Evolutionary conservation across 768 basidiomycete genomes (phyloP), one percentile per base, ranked within the genome.

Genomic region (Boletus pseudo-olivaceus): DNA sequence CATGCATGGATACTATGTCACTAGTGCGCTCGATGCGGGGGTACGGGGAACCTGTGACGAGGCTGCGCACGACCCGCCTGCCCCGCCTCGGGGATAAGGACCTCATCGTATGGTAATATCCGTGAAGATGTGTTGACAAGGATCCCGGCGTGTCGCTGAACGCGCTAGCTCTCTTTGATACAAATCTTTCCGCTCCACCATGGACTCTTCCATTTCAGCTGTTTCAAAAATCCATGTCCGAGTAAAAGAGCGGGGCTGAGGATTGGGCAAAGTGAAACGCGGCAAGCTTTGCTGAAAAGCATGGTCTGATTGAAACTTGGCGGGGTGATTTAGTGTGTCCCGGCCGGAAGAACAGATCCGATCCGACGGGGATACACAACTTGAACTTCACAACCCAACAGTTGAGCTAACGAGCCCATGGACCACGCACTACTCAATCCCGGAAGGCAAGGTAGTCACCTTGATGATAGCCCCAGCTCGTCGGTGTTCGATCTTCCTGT

Each of bases 401-500:
- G 32, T 20, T 19, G 37, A 35, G 11, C 30, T 11, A 34, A 14
- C 45, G 12, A 47, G 11, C 14, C 15, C 35, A 66, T 65, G 65
- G 54, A 66, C 47, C 41, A 47, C n/a, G 7, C 43, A 17, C 35
- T 59, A 12, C 60, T 62, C 41, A 37, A 46, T 20, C 59, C 57
- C 3, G 41, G 43, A 55, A 49, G 30, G 35, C 54, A 51, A 39
- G 37, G 32, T 23, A 38, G 30, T 33, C 50, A n/a, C 30, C 59
- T 61, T 11, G 61, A 69, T 35, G 67, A 65, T 35, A 88, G 84
- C 56, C 86, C 85, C 34, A 79, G 83, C 45, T 90, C 88, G 7
- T 87, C 87, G 20, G 80, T 87, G 23, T 90, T 90, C 63, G 87
- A 90, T 66, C 75, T 89, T 29, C 87, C 88, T 4, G 77, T 76